Evolutionary conservation across 495 filamentous ascomycete species (phyloP).

Genomic region (Talaromyces liani): DNA sequence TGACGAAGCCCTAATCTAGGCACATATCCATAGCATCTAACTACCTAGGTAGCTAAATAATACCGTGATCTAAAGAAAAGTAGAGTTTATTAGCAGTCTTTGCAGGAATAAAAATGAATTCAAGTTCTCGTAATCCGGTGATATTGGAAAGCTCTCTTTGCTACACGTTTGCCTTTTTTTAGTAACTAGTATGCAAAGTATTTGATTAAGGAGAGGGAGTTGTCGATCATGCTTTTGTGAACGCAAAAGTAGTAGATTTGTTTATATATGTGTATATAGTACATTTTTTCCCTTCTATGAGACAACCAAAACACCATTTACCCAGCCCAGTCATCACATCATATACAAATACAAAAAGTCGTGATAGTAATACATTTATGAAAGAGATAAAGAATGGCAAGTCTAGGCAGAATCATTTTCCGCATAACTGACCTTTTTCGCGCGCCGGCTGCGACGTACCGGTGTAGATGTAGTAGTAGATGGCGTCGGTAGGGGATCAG

Average conservation of each 20-base stretch:
- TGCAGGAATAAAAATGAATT: no score
- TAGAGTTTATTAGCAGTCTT: no score
- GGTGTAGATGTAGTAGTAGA: background rate
- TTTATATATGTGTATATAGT: background rate
- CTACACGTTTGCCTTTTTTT: no score
- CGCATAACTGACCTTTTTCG: slow-evolving; percentile 40
- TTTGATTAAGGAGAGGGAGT: no score
- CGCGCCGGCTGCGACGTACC: slow-evolving; percentile 26
- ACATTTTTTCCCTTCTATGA: background rate
- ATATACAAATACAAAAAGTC: background rate
- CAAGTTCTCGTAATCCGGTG: no score
- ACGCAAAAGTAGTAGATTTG: background rate
- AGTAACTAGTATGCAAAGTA: no score
- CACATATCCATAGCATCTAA: no score
- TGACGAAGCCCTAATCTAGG: no score
- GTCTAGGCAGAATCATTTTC: slow-evolving; percentile 25
- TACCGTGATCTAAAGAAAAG: no score
- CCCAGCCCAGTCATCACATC: background rate
- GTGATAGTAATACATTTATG: background rate
- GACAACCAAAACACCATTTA: background rate
- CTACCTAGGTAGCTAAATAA: no score
- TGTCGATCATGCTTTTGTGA: no score
- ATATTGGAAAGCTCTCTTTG: no score
- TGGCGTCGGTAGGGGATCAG: slow-evolving; percentile 1
- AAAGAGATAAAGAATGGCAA: background rate